These are phyloP conservation scores for Chrysopogon serrulatus DNA, from an alignment of 176 grass and related monocot species.

Conservation along the genomic window DNA sequence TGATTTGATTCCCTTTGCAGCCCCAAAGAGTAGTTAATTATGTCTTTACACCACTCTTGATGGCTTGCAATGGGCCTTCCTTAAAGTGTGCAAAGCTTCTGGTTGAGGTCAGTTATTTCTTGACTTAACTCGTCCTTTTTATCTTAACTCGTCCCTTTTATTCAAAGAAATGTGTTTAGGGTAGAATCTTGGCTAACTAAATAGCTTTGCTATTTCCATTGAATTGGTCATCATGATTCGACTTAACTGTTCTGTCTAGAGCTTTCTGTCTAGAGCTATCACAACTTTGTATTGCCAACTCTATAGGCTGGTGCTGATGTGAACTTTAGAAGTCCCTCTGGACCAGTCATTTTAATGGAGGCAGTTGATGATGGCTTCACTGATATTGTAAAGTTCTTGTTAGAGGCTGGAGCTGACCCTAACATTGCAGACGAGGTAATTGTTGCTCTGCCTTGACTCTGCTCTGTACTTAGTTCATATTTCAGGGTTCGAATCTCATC, in stretches of 20 bases:
- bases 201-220: neutral
- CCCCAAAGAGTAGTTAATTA: neutral
- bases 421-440: constrained; percentile 38
- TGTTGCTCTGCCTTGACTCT: neutral
- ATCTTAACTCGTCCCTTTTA: neutral
- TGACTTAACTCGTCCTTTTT: neutral
- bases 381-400: constrained; percentile 32
- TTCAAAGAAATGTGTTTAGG: neutral
- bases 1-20: neutral
- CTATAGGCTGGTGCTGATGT: constrained; percentile 50
- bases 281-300: neutral
- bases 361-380: constrained; percentile 26
- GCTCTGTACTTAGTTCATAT: neutral
- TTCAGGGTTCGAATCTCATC: neutral
- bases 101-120: neutral
- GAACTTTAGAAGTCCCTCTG: constrained; percentile 13
- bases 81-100: neutral
- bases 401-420: constrained; percentile 44
- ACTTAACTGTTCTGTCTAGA: neutral
- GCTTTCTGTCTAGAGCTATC: neutral
- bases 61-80: neutral
- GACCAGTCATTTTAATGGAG: constrained; percentile 12
- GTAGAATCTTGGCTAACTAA: neutral
- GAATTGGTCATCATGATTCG: neutral
- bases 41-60: constrained; percentile 22